Evolutionary conservation across 176 grass and related monocot species (phyloP).

Genomic region (Cenchrus americanus): DNA sequence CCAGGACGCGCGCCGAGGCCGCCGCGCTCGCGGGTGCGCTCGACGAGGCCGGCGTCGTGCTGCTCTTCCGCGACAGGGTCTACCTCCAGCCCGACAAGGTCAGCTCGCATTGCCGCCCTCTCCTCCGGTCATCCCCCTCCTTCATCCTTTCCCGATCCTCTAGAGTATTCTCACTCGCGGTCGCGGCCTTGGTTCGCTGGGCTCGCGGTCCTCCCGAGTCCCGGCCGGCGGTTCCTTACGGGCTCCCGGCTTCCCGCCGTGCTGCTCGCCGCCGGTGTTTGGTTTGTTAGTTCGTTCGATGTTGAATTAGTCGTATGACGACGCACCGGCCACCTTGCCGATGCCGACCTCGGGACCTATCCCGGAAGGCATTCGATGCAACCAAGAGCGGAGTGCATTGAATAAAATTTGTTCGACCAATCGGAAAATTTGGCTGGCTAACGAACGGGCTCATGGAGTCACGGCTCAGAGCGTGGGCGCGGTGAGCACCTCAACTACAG

Average conservation of each 20-base stretch:
- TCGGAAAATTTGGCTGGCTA: not conserved
- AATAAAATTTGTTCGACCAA: not conserved
- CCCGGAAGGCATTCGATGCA: conserved; percentile 26
- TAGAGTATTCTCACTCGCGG: not conserved
- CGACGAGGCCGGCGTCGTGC: conserved; percentile 91
- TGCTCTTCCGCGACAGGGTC: conserved; percentile 92
- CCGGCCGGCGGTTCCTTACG: not conserved
- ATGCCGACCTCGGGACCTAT: not conserved
- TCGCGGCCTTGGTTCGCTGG: not conserved
- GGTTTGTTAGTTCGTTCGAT: not conserved
- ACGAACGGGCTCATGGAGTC: not conserved
- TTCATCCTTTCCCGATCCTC: not conserved
- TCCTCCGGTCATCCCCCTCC: not conserved
- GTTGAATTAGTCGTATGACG: not conserved
- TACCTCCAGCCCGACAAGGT: conserved; percentile 96
- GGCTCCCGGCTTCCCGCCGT: too few relatives aligned
- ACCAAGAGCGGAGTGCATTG: not conserved
- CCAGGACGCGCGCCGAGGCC: conserved; percentile 74
- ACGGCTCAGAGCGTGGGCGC: not conserved
- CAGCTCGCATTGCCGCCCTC: conserved; percentile 30
- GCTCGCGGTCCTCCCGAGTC: not conserved
- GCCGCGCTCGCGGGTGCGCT: conserved; percentile 65
- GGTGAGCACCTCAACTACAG: conserved; percentile 9
- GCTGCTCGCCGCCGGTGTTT: not conserved
- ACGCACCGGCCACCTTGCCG: not conserved